Conservation (phyloP, 495 filamentous ascomycete species). For the Penicillium flavigenum region DNA sequence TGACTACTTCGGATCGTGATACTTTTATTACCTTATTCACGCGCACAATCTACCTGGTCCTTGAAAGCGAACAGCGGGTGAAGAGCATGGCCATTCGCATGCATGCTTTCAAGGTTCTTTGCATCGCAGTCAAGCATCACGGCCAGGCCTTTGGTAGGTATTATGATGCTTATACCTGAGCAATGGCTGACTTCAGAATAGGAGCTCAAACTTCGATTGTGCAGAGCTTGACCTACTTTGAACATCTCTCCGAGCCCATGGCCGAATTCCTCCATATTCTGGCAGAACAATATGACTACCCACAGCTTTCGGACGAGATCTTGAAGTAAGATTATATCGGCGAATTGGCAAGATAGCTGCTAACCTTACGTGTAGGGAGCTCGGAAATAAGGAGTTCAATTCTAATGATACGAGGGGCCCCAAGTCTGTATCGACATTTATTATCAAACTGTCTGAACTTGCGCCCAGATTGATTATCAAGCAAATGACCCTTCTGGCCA, state of each 20-base stretch:
- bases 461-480: conserved; percentile 91
- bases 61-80: conserved; percentile 90
- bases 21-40: conserved; percentile 93
- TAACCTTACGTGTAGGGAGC: conserved; percentile 56
- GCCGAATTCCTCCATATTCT: conserved; percentile 97
- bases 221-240: conserved; percentile 96
- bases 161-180: neutral
- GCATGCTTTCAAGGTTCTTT: conserved; percentile 96
- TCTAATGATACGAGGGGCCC: conserved; percentile 92
- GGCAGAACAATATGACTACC: conserved; percentile 95
- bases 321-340: conserved; percentile 49
- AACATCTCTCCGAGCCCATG: conserved; percentile 98
- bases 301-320: conserved; percentile 92
- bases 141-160: conserved; percentile 88
- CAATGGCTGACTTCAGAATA: conserved; percentile 36
- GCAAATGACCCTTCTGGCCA: conserved; percentile 91
- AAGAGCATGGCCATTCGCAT: conserved; percentile 90
- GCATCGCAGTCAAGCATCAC: conserved; percentile 96
- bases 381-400: conserved; percentile 97
- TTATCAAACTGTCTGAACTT: conserved; percentile 93
- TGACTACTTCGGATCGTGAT: conserved; percentile 95
- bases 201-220: conserved; percentile 97
- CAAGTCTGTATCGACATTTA: conserved; percentile 97
- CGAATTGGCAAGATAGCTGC: neutral
- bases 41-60: conserved; percentile 85